A percentile compares a stretch with the other conserved stretches of the same genome.
Conservation (phyloP, 2,329 filamentous ascomycete genomes). For the Colletotrichum sp. region DNA sequence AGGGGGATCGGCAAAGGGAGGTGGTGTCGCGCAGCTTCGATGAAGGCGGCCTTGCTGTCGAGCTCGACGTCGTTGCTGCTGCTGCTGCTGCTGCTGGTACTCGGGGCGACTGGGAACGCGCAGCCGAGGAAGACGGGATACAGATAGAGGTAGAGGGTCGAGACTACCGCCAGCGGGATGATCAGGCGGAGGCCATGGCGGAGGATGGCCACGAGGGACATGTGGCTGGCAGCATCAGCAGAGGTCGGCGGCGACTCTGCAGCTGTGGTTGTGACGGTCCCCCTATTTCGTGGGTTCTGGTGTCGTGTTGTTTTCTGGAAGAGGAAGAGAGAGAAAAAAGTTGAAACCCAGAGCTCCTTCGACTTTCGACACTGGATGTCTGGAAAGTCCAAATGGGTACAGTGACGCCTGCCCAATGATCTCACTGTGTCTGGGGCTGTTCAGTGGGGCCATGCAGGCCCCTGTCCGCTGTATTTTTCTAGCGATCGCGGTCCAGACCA, state of each 20-base stretch:
- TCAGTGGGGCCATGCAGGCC: background rate
- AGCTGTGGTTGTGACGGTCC: slow-evolving; percentile 3
- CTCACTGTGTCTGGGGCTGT: background rate
- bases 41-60: slow-evolving; percentile 33
- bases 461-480: background rate
- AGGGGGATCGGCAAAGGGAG: slow-evolving; percentile 21
- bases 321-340: background rate
- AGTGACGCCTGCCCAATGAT: background rate
- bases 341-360: background rate
- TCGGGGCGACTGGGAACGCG: slow-evolving; percentile 70
- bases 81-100: background rate
- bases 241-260: slow-evolving; percentile 11
- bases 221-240: slow-evolving; percentile 39
- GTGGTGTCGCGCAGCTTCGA: slow-evolving; percentile 41
- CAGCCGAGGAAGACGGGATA: slow-evolving; percentile 85
- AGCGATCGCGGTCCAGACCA: slow-evolving; percentile 11
- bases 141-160: slow-evolving; percentile 82
- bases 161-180: slow-evolving; percentile 70
- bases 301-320: background rate
- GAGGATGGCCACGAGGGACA: slow-evolving; percentile 58
- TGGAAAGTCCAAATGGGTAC: slow-evolving; percentile 14
- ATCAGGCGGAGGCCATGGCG: slow-evolving; percentile 62
- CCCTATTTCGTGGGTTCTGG: background rate
- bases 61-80: slow-evolving; percentile 9
- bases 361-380: background rate